Evolutionary conservation across 106 monocot genomes (phyloP).

Genomic region (Xerophyta viscosa): DNA sequence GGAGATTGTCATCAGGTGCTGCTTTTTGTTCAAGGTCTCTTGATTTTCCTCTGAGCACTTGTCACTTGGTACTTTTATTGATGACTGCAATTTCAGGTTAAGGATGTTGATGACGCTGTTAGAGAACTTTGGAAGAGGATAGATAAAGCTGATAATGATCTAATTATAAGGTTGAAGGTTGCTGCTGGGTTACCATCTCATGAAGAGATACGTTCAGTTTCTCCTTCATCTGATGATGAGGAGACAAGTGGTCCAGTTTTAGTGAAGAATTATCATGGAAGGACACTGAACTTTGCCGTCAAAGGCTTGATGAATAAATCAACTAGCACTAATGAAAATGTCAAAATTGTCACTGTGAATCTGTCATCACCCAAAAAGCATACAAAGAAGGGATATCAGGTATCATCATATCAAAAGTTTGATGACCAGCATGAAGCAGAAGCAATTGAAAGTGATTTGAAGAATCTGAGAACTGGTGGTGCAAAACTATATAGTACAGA

Average conservation of each 20-base stretch:
- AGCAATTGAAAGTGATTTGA: constrained; percentile 17
- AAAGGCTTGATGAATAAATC: constrained; percentile 58
- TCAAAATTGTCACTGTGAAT: constrained; percentile 28
- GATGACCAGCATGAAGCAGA: constrained; percentile 27
- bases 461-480: constrained; percentile 17
- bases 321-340: constrained; percentile 32
- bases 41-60: not conserved
- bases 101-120: constrained; percentile 87
- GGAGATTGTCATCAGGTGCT: constrained; percentile 96
- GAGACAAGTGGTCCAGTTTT: constrained; percentile 32
- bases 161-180: constrained; percentile 65
- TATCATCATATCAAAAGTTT: constrained; percentile 24
- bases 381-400: constrained; percentile 37
- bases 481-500: constrained; percentile 12
- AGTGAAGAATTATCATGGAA: constrained; percentile 42
- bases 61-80: no score
- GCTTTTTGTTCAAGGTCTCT: not conserved
- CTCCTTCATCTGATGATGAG: constrained; percentile 65
- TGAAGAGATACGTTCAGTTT: constrained; percentile 32
- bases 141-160: constrained; percentile 64
- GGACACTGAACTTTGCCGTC: constrained; percentile 76
- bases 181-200: constrained; percentile 75
- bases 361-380: constrained; percentile 40
- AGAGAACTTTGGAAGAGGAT: constrained; percentile 93
- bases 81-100: constrained; percentile 47